Base-by-base conservation (phyloP, 331 rosid species). In the Dryas integrifolia region DNA sequence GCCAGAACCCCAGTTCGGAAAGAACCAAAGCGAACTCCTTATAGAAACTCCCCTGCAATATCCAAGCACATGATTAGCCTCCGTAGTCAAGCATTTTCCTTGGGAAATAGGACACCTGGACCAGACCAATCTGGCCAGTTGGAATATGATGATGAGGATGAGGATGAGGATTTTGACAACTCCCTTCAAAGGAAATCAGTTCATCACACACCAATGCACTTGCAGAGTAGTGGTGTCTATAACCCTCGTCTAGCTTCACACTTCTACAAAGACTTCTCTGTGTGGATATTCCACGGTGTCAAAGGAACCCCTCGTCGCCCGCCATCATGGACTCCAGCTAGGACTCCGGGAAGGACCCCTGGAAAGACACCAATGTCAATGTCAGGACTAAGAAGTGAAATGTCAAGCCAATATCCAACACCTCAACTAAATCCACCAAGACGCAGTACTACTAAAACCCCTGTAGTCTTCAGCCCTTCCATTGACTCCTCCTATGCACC, bases 261-360 rank as follows among this genome's bases (percentile, higher is more conserved):
- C 1, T 93, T 93, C 83, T 93, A 93, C 85, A 76, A 85, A 77
- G 96, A 93, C 70, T 91, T 93, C 64, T 79, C 97, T 18, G 76
- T 68, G 16, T 91, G 97, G 97, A 72, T 91, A 51, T 91, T 91
- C 83, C 68, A 87, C 47, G 96, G 96, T 18, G 95, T 89, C 57
- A 90, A 76, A 62, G 83, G 97, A 75, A 89, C 94, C 39, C 96
- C 95, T 2, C 85, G 70, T 24, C 95, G 83, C 13, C 85, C 78
- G n/a, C 92, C 90, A 8, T 86, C 97, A 9, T 91, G 96, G 97
- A 93, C 97, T 45, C 98, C 96, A 0, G 92, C 93, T 0, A 88
- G 92, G 78, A 92, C 95, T 44, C 95, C 98, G 0, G 89, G 92
- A 46, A 77, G 77, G 73, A 90, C 89, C 16, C 90, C 96, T 0